Percentiles rank a stretch among this genome's conserved stretches.
Conservation (phyloP, 495 filamentous ascomycete genomes). For the Bombardia bombarda region DNA sequence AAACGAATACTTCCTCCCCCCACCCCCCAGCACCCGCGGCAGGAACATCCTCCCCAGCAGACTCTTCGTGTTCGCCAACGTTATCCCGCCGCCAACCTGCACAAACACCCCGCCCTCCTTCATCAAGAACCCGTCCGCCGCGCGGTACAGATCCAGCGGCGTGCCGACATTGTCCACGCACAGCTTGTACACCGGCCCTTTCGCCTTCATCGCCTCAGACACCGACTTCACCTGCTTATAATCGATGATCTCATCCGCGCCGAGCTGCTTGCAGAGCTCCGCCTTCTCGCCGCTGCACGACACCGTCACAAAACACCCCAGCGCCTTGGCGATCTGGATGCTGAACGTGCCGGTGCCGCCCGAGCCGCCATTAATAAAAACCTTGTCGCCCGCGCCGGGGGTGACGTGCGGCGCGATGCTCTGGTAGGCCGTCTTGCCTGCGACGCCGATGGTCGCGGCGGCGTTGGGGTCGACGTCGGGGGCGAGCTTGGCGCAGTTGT, state of each 20-base stretch:
- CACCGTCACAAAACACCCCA: slow-evolving; percentile 55
- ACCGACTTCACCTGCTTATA: slow-evolving; percentile 49
- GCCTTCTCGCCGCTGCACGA: slow-evolving; percentile 53
- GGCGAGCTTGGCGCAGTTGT: slow-evolving; percentile 33
- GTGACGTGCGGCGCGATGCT: slow-evolving; percentile 47
- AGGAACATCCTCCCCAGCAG: slow-evolving; percentile 22
- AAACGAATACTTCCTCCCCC: slow-evolving; percentile 47
- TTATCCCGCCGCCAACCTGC: slow-evolving; percentile 41
- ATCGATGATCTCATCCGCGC: slow-evolving; percentile 63
- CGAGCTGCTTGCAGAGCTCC: slow-evolving; percentile 47
- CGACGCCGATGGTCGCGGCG: slow-evolving; percentile 46
- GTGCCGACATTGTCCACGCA: slow-evolving; percentile 55
- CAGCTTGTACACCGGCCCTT: slow-evolving; percentile 46
- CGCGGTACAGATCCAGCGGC: slow-evolving; percentile 44
- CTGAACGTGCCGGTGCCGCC: slow-evolving; percentile 55
- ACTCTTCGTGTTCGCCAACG: slow-evolving; percentile 12
- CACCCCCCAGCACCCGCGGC: slow-evolving; percentile 58
- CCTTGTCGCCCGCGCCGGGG: slow-evolving; percentile 41
- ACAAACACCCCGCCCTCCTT: slow-evolving; percentile 45
- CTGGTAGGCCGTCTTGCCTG: slow-evolving; percentile 53
- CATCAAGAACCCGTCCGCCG: slow-evolving; percentile 47
- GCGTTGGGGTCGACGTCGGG: slow-evolving; percentile 39
- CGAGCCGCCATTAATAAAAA: slow-evolving; percentile 63
- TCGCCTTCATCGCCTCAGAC: slow-evolving; percentile 34
- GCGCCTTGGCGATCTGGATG: slow-evolving; percentile 58